Percentiles rank a stretch among this genome's conserved stretches.
Conservation (phyloP, 2,329 filamentous ascomycete genomes). For the Trichoderma cornu-damae region DNA sequence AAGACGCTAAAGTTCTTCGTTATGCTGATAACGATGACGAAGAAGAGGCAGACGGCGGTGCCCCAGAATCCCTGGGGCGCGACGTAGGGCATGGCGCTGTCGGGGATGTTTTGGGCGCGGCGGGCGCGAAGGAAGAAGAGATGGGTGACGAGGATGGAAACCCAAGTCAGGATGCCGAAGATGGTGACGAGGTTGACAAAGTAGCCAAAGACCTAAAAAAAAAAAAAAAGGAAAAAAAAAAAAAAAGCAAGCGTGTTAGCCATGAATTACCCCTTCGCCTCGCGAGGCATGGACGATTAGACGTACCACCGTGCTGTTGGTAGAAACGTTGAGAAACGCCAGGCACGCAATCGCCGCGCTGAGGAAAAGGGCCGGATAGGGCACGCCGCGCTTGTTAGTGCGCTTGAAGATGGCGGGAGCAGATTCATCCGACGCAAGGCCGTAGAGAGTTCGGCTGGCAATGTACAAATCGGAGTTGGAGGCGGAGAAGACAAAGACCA, state of each 20-base stretch:
- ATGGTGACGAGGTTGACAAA: conserved; percentile 65
- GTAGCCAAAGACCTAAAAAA: conserved; percentile 56
- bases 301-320: conserved; percentile 42
- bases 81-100: conserved; percentile 55
- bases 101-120: conserved; percentile 52
- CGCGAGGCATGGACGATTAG: too few species aligned
- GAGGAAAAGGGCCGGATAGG: conserved; percentile 58
- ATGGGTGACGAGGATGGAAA: conserved; percentile 63
- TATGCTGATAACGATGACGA: conserved; percentile 68
- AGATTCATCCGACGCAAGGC: conserved; percentile 64
- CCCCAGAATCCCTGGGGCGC: conserved; percentile 69
- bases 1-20: conserved; percentile 83
- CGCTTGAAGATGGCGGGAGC: conserved; percentile 67
- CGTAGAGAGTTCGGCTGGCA: conserved; percentile 66
- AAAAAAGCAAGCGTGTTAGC: neutral
- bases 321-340: conserved; percentile 61
- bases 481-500: conserved; percentile 71
- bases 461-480: conserved; percentile 76
- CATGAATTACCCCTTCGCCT: too few species aligned
- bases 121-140: conserved; percentile 62
- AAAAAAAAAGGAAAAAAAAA: too few species aligned
- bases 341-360: conserved; percentile 60
- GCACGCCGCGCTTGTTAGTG: conserved; percentile 67
- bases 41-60: conserved; percentile 60
- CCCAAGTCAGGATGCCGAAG: conserved; percentile 62